These are phyloP conservation scores for Camelina neglecta DNA, from an alignment of 345 rosid species.

Conservation along the genomic window DNA sequence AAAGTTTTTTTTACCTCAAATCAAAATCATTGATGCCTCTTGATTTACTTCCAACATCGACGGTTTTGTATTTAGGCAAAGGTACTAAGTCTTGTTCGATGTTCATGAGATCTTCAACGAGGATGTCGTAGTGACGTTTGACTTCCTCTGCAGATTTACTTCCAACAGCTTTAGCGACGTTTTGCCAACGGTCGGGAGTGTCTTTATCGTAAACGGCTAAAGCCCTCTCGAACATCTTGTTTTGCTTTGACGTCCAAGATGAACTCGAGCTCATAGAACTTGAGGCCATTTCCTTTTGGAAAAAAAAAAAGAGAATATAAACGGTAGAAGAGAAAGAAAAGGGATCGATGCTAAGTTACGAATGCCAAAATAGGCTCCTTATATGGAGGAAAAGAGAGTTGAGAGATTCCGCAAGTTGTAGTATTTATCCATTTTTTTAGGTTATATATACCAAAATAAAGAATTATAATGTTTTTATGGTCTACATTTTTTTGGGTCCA, in stretches of 20 bases:
- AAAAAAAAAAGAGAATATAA: not conserved
- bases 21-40: slow-evolving; percentile 38
- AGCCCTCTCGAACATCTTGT: slow-evolving; percentile 87
- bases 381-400: slow-evolving; percentile 38
- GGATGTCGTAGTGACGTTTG: slow-evolving; percentile 77
- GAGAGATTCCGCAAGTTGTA: slow-evolving; percentile 37
- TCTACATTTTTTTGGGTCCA: slow-evolving; percentile 30
- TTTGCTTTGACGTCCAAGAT: slow-evolving; percentile 75
- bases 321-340: slow-evolving; percentile 15
- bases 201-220: slow-evolving; percentile 81
- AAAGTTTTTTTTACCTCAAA: slow-evolving; percentile 45
- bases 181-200: slow-evolving; percentile 95
- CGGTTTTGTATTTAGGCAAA: slow-evolving; percentile 62
- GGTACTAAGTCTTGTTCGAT: slow-evolving; percentile 79
- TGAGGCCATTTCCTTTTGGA: slow-evolving; percentile 29
- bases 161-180: slow-evolving; percentile 80
- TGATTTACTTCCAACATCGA: not conserved
- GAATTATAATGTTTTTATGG: slow-evolving; percentile 33
- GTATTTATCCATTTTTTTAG: slow-evolving; percentile 17
- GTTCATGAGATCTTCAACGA: slow-evolving; percentile 71
- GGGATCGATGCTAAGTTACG: slow-evolving; percentile 27
- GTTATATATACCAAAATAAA: slow-evolving; percentile 14
- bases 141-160: slow-evolving; percentile 82
- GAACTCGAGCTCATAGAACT: slow-evolving; percentile 55
- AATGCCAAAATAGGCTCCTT: slow-evolving; percentile 37